phyloP scores from a whole-genome alignment of 148 eudicot genomes.

The Spergularia bocconei region DNA sequence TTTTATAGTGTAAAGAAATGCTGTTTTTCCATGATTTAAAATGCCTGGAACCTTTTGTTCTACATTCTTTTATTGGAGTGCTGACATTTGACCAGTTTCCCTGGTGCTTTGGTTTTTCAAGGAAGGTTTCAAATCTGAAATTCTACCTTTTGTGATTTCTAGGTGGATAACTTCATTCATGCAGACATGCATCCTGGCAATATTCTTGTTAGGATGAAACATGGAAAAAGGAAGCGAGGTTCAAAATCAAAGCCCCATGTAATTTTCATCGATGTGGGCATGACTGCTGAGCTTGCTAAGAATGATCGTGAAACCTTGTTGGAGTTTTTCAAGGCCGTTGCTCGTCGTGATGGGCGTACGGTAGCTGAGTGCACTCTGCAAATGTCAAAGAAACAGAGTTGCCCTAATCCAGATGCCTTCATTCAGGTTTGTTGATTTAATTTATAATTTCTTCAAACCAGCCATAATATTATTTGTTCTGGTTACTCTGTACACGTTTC shows the following conservation, averaged over 20 bases:
- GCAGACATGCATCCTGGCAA: slow-evolving; percentile 99
- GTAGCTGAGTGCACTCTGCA: slow-evolving; percentile 85
- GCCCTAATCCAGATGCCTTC: slow-evolving; percentile 89
- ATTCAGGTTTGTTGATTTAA: slow-evolving; percentile 46
- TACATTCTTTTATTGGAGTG: neutral
- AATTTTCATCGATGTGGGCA: slow-evolving; percentile 90
- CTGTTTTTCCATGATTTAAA: neutral
- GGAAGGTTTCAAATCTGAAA: neutral
- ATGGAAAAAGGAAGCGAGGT: slow-evolving; percentile 42
- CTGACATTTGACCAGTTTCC: neutral
- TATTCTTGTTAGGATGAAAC: slow-evolving; percentile 75
- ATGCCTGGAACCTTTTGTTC: neutral
- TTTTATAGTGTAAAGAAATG: neutral
- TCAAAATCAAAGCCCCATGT: slow-evolving; percentile 88
- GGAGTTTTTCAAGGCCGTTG: slow-evolving; percentile 93
- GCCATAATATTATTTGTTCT: no score
- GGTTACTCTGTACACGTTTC: no score
- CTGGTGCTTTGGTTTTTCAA: neutral
- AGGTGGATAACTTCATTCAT: slow-evolving; percentile 97
- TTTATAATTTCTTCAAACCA: neutral
- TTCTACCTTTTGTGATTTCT: slow-evolving; percentile 17
- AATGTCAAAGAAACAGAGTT: slow-evolving; percentile 80
- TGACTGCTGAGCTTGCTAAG: slow-evolving; percentile 95
- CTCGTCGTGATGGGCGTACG: slow-evolving; percentile 80
- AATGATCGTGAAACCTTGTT: slow-evolving; percentile 65